Conservation (phyloP, 441 rosid species). For the Gossypium davidsonii region DNA sequence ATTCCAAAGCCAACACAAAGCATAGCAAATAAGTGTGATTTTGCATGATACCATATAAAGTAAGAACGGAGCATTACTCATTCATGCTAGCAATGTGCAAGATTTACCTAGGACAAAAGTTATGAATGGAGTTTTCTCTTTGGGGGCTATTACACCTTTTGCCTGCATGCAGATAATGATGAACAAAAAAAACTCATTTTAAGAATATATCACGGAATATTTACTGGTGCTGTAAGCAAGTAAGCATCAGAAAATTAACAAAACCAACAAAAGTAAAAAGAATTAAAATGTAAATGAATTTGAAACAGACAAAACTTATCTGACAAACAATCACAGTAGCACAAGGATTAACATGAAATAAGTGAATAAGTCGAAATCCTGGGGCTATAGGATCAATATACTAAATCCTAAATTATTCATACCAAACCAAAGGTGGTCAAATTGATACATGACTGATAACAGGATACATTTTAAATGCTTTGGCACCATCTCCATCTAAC, state of each 20-base stretch:
- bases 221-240: neutral
- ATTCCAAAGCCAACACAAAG: constrained; percentile 1
- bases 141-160: constrained; percentile 21
- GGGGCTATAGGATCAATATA: neutral
- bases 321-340: neutral
- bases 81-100: neutral
- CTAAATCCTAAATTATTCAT: neutral
- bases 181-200: constrained; percentile 14
- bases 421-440: neutral
- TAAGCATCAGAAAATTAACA: neutral
- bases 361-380: neutral
- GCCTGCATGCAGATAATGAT: constrained; percentile 35
- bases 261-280: constrained; percentile 1
- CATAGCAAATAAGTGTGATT: constrained; percentile 1
- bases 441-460: neutral
- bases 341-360: neutral
- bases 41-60: neutral
- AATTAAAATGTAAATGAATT: neutral
- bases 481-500: neutral
- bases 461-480: neutral
- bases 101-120: constrained; percentile 74
- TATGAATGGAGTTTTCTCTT: constrained; percentile 53
- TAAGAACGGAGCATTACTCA: neutral
- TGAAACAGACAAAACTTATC: neutral
- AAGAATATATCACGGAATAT: neutral